phyloP scores from a whole-genome alignment of 2,329 filamentous ascomycete genomes.

The Monilinia vaccinii-corymbosi region DNA sequence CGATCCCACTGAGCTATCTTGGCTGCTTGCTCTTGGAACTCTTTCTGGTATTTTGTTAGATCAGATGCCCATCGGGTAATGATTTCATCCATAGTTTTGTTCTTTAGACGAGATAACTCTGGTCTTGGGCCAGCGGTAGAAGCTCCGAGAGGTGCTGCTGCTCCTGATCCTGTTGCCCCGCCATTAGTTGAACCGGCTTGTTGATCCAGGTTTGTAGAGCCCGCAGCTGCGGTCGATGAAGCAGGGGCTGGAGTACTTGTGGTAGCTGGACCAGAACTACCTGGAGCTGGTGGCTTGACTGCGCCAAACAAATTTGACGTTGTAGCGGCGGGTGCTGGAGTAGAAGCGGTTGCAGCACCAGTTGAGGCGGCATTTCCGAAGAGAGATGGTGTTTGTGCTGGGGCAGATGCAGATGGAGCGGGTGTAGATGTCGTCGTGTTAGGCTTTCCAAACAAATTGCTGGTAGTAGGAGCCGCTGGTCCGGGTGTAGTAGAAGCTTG shows the following conservation, averaged over 20 bases:
- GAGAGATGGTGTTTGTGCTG: constrained; percentile 16
- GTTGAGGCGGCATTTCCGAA: constrained; percentile 26
- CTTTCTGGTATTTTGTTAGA: constrained; percentile 90
- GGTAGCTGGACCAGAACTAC: constrained; percentile 6
- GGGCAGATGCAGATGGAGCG: constrained; percentile 14
- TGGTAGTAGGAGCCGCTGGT: constrained; percentile 6
- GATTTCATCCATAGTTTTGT: constrained; percentile 99
- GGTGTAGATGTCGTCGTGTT: constrained; percentile 10
- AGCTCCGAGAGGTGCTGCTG: constrained; percentile 41
- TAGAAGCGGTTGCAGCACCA: constrained; percentile 10
- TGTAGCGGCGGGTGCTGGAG: constrained; percentile 17
- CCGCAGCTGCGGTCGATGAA: constrained; percentile 19
- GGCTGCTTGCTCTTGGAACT: constrained; percentile 83
- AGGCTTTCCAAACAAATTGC: constrained; percentile 8
- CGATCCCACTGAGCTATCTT: constrained; percentile 85
- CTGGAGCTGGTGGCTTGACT: constrained; percentile 2
- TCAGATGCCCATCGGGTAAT: constrained; percentile 95
- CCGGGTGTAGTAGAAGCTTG: constrained; percentile 4
- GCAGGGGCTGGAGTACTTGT: constrained; percentile 14
- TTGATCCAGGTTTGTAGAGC: constrained; percentile 24
- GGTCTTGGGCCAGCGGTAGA: constrained; percentile 77
- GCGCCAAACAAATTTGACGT: constrained; percentile 29
- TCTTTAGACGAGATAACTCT: constrained; percentile 83
- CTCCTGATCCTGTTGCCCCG: constrained; percentile 1
- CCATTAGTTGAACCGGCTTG: neutral